phyloP scores from a whole-genome alignment of 2,329 filamentous ascomycete genomes.

The Nemania serpens region DNA sequence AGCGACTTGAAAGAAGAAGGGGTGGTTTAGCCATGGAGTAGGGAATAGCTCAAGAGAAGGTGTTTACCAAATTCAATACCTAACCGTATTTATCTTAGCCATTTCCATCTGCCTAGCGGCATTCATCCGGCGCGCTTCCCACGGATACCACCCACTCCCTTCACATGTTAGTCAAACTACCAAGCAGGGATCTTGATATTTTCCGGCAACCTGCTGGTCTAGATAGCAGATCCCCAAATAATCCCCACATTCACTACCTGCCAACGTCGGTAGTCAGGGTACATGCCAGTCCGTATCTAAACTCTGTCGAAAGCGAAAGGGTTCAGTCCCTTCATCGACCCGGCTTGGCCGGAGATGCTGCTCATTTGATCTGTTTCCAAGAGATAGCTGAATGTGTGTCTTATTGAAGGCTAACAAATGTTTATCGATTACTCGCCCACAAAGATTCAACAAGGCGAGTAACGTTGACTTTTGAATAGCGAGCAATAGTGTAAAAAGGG shows the following conservation, averaged over 20 bases:
- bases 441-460: no score
- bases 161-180: not conserved
- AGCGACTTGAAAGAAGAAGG: not conserved
- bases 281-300: not conserved
- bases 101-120: not conserved
- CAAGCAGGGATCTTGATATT: not conserved
- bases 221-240: not conserved
- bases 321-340: not conserved
- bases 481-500: no score
- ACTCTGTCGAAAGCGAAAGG: not conserved
- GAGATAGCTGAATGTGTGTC: no score
- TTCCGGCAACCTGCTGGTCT: not conserved
- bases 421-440: no score
- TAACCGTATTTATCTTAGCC: not conserved
- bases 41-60: not conserved
- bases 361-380: no score
- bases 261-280: constrained; percentile 20
- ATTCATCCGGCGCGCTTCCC: not conserved
- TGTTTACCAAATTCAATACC: not conserved
- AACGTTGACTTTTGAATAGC: no score
- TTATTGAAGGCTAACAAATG: no score
- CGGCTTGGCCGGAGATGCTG: not conserved
- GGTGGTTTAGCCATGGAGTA: not conserved
- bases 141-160: constrained; percentile 1
- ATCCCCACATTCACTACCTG: constrained; percentile 13